Conservation (phyloP, 2,329 filamentous ascomycete genomes). For the Aspergillus eucalypticola region DNA sequence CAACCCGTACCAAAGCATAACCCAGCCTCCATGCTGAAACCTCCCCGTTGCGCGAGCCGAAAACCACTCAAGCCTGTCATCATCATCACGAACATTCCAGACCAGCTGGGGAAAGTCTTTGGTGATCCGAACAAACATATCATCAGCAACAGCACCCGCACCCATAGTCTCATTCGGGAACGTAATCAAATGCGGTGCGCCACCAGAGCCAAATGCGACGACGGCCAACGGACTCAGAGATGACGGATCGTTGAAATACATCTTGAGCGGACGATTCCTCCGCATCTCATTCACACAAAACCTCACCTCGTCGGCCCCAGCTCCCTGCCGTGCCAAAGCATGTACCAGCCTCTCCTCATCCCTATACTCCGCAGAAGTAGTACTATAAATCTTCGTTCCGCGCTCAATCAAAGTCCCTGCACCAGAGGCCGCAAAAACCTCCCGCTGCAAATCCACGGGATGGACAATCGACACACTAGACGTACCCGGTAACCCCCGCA, state of each 20-base stretch:
- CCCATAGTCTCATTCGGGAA: constrained; percentile 91
- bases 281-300: constrained; percentile 82
- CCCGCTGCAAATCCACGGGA: constrained; percentile 90
- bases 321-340: constrained; percentile 77
- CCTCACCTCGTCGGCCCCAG: constrained; percentile 77
- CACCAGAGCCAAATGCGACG: constrained; percentile 65
- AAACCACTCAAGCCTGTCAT: constrained; percentile 98
- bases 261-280: constrained; percentile 76
- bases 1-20: constrained; percentile 95
- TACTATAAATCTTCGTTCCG: constrained; percentile 82
- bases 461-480: constrained; percentile 98
- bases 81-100: constrained; percentile 92
- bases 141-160: constrained; percentile 78
- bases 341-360: constrained; percentile 76
- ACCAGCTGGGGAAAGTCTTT: constrained; percentile 88
- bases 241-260: constrained; percentile 79
- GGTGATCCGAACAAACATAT: constrained; percentile 89
- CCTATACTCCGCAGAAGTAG: constrained; percentile 69
- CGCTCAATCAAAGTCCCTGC: constrained; percentile 89
- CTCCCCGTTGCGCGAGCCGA: constrained; percentile 96
- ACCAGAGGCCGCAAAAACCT: constrained; percentile 93
- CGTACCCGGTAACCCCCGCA: constrained; percentile 84
- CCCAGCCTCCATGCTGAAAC: constrained; percentile 78
- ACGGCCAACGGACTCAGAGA: constrained; percentile 87
- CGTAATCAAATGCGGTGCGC: constrained; percentile 80